A percentile compares a stretch with the other conserved stretches of the same genome.
These are phyloP conservation scores for Epichloe uncinata DNA, from an alignment of 2,329 filamentous ascomycete species.

Conservation along the genomic window DNA sequence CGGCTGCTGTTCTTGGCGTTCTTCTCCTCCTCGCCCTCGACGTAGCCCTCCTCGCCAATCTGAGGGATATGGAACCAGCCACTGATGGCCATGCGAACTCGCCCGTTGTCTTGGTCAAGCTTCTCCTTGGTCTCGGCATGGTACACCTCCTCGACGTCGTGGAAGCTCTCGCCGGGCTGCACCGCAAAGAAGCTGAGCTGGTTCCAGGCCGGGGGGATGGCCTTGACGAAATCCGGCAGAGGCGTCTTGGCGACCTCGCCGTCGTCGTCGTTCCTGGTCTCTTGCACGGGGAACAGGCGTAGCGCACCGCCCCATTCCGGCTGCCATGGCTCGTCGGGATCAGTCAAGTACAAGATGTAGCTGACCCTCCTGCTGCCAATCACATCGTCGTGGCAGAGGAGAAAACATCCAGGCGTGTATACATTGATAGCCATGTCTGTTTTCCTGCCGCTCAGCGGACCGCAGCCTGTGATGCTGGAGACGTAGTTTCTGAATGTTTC, in stretches of 20 bases:
- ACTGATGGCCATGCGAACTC: constrained; percentile 92
- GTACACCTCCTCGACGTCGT: constrained; percentile 98
- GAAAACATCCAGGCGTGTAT: constrained; percentile 89
- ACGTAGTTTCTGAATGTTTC: constrained; percentile 80
- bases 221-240: constrained; percentile 61
- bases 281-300: constrained; percentile 65
- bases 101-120: constrained; percentile 55
- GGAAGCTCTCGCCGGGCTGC: constrained; percentile 95
- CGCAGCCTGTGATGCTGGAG: constrained; percentile 71
- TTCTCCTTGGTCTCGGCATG: constrained; percentile 46
- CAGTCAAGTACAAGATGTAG: constrained; percentile 92
- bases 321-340: constrained; percentile 85
- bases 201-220: constrained; percentile 95
- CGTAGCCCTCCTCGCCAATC: constrained; percentile 80
- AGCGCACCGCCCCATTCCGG: constrained; percentile 86
- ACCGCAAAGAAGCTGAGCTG: constrained; percentile 97
- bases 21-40: constrained; percentile 77
- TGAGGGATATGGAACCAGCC: constrained; percentile 99
- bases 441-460: constrained; percentile 79
- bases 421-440: constrained; percentile 99
- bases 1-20: constrained; percentile 81
- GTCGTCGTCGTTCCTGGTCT: constrained; percentile 40
- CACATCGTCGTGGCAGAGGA: constrained; percentile 95
- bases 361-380: constrained; percentile 93
- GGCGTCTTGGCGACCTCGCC: constrained; percentile 70